Base-by-base conservation (phyloP, 139 green algal species). In the Penium margaritaceum region DNA sequence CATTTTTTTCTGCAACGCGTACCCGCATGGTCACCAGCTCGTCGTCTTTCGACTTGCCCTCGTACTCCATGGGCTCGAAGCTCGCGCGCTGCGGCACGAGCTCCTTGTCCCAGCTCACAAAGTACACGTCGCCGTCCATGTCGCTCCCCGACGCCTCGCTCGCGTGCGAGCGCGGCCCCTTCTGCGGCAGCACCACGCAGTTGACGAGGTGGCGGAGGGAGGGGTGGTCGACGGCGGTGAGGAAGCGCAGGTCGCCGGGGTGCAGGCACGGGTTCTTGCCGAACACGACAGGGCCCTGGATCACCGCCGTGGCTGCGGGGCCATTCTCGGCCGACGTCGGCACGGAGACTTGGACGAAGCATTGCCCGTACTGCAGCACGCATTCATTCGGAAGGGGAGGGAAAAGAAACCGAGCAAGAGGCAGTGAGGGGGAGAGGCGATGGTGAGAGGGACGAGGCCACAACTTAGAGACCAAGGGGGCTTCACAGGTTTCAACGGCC, bases 221-320 rank as follows among this genome's bases (percentile, higher is more conserved):
- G 1, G 70, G 72, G 41, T 36, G 4, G 29, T 85, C 74, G 34
- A 79, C 75, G n/a, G 80, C 80, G 14, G 65, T 35, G 36, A 85
- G 67, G 14, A 78, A 2, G 9, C 66, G 57, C 27, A 82, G 34
- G 38, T 86, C 81, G 4, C 81, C 81, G 6, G 63, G 76, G 63
- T 86, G 81, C 19, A 81, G 68, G 39, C 78, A 84, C 19, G 81
- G 81, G 43, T 79, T 74, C 63, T 83, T 85, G 63, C 63, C 73
- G 7, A 86, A 55, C 5, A 86, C n/a, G 14, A 83, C 68, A 0
- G 15, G n/a, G 14, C 78, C 78, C 1, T 2, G 9, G 1, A 75
- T 21, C 67, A 75, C 67, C 3, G 30, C 4, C 14, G 64, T 33
- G 7, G 36, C 14, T 5, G n/a, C 33, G 6, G 27, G 24, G 14